A percentile compares a stretch with the other conserved stretches of the same genome.
These are phyloP conservation scores for Neoboletus magnificus DNA, from an alignment of 768 basidiomycete species.

Conservation along the genomic window DNA sequence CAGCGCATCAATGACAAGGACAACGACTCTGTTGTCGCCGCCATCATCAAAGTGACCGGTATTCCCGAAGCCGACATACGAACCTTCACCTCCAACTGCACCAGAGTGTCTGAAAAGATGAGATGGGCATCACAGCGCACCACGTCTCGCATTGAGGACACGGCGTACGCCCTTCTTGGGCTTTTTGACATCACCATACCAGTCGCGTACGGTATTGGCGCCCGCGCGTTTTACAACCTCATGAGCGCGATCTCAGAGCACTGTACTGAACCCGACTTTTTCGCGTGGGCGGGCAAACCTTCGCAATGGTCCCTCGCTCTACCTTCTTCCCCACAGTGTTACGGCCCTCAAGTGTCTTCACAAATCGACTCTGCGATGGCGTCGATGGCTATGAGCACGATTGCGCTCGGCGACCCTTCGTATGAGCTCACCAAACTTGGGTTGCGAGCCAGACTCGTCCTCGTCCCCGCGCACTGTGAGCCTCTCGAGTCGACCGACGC, in stretches of 20 bases:
- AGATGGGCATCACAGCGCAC: constrained; percentile 22
- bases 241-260: constrained; percentile 14
- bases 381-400: neutral
- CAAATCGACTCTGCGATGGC: constrained; percentile 10
- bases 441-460: constrained; percentile 12
- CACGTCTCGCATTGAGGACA: constrained; percentile 23
- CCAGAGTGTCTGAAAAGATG: constrained; percentile 24
- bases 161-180: constrained; percentile 24
- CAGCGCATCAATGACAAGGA: constrained; percentile 24
- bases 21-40: constrained; percentile 13
- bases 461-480: constrained; percentile 24
- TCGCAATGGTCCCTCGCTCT: constrained; percentile 24
- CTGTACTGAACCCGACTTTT: constrained; percentile 20
- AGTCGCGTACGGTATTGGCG: constrained; percentile 24
- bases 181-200: constrained; percentile 22
- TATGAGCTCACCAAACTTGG: constrained; percentile 26
- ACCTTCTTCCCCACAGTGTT: constrained; percentile 24
- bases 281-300: constrained; percentile 22
- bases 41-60: constrained; percentile 17
- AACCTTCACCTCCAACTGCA: constrained; percentile 18
- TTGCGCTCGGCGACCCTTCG: constrained; percentile 17
- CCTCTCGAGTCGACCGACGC: constrained; percentile 15
- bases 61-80: constrained; percentile 22
- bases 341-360: neutral
- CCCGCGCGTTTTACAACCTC: constrained; percentile 21